Conservation (phyloP, 2,329 filamentous ascomycete species). For the Alternaria hordeiaustralica region DNA sequence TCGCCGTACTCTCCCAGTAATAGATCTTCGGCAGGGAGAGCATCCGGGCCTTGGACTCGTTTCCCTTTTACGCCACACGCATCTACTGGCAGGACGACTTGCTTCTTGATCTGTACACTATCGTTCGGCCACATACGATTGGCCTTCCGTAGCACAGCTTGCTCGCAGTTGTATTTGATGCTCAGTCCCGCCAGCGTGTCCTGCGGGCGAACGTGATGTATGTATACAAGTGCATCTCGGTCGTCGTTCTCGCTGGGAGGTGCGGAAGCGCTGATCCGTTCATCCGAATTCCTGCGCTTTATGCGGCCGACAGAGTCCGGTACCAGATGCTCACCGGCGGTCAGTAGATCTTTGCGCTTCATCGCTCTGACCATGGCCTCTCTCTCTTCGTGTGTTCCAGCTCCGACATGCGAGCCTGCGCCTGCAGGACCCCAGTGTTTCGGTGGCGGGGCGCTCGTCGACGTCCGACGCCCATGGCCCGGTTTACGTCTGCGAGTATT, state of each 20-base stretch:
- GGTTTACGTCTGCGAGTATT: conserved; percentile 37
- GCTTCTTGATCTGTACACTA: conserved; percentile 82
- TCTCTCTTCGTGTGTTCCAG: conserved; percentile 55
- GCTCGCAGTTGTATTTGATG: conserved; percentile 85
- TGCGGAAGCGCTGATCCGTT: conserved; percentile 56
- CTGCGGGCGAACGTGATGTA: conserved; percentile 80
- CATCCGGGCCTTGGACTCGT: conserved; percentile 51
- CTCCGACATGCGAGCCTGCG: conserved; percentile 49
- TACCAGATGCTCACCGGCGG: conserved; percentile 49
- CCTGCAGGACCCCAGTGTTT: conserved; percentile 57
- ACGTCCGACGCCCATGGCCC: conserved; percentile 36
- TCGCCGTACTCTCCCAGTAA: conserved; percentile 41
- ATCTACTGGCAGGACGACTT: conserved; percentile 84
- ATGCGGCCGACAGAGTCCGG: conserved; percentile 55
- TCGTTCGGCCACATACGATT: conserved; percentile 97
- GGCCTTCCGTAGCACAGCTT: conserved; percentile 80
- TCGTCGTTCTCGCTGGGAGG: conserved; percentile 65
- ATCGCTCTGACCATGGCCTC: conserved; percentile 56
- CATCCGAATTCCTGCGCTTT: conserved; percentile 74
- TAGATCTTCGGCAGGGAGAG: conserved; percentile 49
- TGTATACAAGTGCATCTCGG: conserved; percentile 82
- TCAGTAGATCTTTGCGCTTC: conserved; percentile 58
- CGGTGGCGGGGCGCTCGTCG: conserved; percentile 49
- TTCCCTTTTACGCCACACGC: conserved; percentile 84
- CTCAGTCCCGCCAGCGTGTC: conserved; percentile 93